These are phyloP conservation scores for Rhodotorula taiwanensis DNA, from an alignment of 768 basidiomycete genomes.

Conservation along the genomic window DNA sequence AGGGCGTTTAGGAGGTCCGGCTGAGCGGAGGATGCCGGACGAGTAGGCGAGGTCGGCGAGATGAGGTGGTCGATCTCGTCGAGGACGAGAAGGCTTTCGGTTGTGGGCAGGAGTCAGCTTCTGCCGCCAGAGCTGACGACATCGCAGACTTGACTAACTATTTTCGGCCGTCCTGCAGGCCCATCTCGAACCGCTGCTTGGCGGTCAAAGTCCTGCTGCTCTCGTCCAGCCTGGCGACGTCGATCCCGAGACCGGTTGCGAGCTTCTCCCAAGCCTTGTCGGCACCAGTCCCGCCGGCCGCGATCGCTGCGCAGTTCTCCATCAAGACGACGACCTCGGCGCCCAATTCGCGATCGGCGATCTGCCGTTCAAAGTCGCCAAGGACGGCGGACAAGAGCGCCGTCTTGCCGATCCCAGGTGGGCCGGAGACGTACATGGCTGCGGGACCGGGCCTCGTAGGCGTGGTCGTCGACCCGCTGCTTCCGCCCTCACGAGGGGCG, in stretches of 20 bases:
- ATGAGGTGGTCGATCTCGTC: conserved; percentile 80
- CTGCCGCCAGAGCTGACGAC: too few relatives aligned
- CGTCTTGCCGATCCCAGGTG: conserved; percentile 88
- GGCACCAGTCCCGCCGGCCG: conserved; percentile 38
- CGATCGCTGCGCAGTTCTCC: conserved; percentile 76
- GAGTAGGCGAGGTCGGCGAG: conserved; percentile 45
- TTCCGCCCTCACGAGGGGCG: conserved; percentile 39
- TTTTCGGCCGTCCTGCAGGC: conserved; percentile 44
- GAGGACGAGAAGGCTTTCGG: conserved; percentile 63
- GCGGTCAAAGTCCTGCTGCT: conserved; percentile 39
- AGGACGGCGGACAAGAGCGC: conserved; percentile 69
- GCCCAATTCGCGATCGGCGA: conserved; percentile 44
- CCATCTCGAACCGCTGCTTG: conserved; percentile 48
- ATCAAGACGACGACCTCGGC: conserved; percentile 50
- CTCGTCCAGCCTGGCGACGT: conserved; percentile 21
- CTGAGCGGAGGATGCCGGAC: conserved; percentile 58
- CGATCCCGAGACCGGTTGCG: conserved; percentile 52
- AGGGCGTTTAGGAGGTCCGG: conserved; percentile 57
- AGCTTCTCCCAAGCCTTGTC: conserved; percentile 60
- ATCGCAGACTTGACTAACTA: conserved; percentile 52
- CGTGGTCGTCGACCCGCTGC: background rate
- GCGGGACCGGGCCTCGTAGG: conserved; percentile 9
- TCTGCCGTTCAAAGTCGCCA: conserved; percentile 29
- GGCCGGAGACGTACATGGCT: conserved; percentile 76
- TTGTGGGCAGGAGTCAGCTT: conserved; percentile 3